A percentile compares a stretch with the other conserved stretches of the same genome.
phyloP scores from a whole-genome alignment of 345 rosid genomes.

The Carallia pectinifolia region DNA sequence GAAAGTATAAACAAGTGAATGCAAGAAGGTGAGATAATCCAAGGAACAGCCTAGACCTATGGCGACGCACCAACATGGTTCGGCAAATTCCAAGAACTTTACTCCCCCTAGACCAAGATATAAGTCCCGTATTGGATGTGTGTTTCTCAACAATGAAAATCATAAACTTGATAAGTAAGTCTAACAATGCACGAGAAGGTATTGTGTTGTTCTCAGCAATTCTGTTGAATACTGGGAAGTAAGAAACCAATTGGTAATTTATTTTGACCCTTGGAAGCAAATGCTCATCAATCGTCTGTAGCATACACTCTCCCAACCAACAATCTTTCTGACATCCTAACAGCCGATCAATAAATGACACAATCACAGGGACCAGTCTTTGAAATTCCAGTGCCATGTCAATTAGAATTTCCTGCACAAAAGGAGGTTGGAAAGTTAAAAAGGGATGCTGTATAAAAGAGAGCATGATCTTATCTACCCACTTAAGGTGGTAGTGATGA shows the following conservation, averaged over 20 bases:
- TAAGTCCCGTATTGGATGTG: slow-evolving; percentile 60
- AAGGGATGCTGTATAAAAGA: background rate
- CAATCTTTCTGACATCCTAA: slow-evolving; percentile 67
- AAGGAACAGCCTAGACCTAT: slow-evolving; percentile 80
- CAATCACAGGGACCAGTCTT: slow-evolving; percentile 72
- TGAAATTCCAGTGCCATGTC: slow-evolving; percentile 59
- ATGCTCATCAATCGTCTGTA: slow-evolving; percentile 66
- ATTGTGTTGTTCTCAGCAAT: slow-evolving; percentile 70
- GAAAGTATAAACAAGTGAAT: slow-evolving; percentile 81
- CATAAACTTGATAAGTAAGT: slow-evolving; percentile 61
- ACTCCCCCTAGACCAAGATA: slow-evolving; percentile 88
- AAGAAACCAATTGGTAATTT: slow-evolving; percentile 54
- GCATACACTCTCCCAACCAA: slow-evolving; percentile 78
- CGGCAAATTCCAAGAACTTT: slow-evolving; percentile 88
- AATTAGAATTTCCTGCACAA: slow-evolving; percentile 71
- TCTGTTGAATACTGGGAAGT: slow-evolving; percentile 72
- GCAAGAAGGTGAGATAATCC: slow-evolving; percentile 80
- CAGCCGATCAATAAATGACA: slow-evolving; percentile 64
- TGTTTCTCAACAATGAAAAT: slow-evolving; percentile 64
- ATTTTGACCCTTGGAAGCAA: slow-evolving; percentile 64
- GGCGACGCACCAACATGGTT: slow-evolving; percentile 81
- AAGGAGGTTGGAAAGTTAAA: slow-evolving; percentile 16
- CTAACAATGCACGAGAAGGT: slow-evolving; percentile 69
- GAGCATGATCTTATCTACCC: background rate
- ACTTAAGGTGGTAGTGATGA: too few species aligned